Percentiles rank a stretch among this genome's conserved stretches.
Conservation (phyloP, 192 early-diverging fungal species). For the Gryganskiella cystojenkinii region DNA sequence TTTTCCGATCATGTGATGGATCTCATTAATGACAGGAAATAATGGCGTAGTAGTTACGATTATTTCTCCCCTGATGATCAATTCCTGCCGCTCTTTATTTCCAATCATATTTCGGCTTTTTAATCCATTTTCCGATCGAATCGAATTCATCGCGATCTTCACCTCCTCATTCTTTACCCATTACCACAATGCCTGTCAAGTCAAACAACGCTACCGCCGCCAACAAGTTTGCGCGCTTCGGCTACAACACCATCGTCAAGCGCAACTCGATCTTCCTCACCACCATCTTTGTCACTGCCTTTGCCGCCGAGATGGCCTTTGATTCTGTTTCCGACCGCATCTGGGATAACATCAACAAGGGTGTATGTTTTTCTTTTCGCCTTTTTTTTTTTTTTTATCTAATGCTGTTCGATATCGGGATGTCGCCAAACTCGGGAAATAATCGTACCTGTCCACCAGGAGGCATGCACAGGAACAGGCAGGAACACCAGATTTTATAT, state of each 20-base stretch:
- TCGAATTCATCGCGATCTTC: too few relatives aligned
- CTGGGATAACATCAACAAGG: slow-evolving; percentile 81
- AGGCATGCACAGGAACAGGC: too few relatives aligned
- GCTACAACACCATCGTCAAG: slow-evolving; percentile 76
- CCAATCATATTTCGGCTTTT: too few relatives aligned
- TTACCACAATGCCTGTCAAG: slow-evolving; percentile 55
- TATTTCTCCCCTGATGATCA: too few relatives aligned
- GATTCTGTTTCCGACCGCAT: slow-evolving; percentile 67
- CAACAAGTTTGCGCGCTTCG: slow-evolving; percentile 52
- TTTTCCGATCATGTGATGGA: too few relatives aligned
- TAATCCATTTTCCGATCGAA: too few relatives aligned
- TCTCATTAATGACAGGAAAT: too few relatives aligned
- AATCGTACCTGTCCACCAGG: neutral
- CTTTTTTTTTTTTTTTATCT: neutral
- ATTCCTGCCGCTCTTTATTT: too few relatives aligned
- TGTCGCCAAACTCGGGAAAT: neutral
- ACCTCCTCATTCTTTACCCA: too few relatives aligned
- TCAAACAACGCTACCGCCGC: slow-evolving; percentile 47
- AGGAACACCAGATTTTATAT: too few relatives aligned
- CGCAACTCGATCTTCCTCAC: slow-evolving; percentile 76
- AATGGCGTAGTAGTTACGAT: too few relatives aligned
- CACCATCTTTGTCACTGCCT: slow-evolving; percentile 75
- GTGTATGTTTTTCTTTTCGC: slow-evolving; percentile 63
- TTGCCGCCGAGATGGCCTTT: slow-evolving; percentile 79
- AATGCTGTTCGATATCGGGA: slow-evolving; percentile 3